phyloP scores from a whole-genome alignment of 371 early-diverging fungal species.

The Dentiscutata heterogama region DNA sequence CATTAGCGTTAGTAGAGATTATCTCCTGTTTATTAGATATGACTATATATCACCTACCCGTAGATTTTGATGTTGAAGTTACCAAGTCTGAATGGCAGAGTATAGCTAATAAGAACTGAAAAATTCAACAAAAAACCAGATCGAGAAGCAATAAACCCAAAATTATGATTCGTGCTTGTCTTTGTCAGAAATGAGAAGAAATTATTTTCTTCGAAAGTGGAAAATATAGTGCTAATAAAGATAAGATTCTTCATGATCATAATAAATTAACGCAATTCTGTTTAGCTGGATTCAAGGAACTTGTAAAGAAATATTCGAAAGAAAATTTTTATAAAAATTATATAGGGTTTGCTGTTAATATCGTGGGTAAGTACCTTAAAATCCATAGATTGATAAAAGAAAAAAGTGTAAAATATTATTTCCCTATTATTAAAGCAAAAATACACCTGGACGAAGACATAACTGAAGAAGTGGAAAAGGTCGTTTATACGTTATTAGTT shows the following conservation, averaged over 20 bases:
- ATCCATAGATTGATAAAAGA: conserved; percentile 20
- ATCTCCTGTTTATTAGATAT: not conserved
- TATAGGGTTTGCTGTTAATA: conserved; percentile 31
- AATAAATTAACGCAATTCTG: conserved; percentile 37
- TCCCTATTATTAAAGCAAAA: conserved; percentile 27
- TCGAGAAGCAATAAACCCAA: conserved; percentile 28
- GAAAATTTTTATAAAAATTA: conserved; percentile 34
- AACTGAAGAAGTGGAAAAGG: conserved; percentile 26
- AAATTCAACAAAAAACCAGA: conserved; percentile 19
- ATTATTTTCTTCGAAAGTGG: conserved; percentile 30
- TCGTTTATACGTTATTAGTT: conserved; percentile 27
- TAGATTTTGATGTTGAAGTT: conserved; percentile 22
- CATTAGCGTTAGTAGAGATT: conserved; percentile 24
- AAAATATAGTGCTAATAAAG: not conserved
- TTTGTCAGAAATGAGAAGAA: conserved; percentile 34
- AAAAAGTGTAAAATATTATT: conserved; percentile 31
- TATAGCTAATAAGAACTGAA: conserved; percentile 33
- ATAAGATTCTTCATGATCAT: conserved; percentile 17
- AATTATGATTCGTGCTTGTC: conserved; percentile 10
- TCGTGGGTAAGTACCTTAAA: conserved; percentile 20
- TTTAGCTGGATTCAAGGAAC: not conserved
- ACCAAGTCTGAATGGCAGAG: conserved; percentile 23
- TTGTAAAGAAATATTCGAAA: conserved; percentile 27
- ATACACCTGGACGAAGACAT: conserved; percentile 15
- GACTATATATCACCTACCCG: not conserved